Evolutionary conservation across 345 rosid genomes (phyloP).

Genomic region (Hibiscus syriacus): DNA sequence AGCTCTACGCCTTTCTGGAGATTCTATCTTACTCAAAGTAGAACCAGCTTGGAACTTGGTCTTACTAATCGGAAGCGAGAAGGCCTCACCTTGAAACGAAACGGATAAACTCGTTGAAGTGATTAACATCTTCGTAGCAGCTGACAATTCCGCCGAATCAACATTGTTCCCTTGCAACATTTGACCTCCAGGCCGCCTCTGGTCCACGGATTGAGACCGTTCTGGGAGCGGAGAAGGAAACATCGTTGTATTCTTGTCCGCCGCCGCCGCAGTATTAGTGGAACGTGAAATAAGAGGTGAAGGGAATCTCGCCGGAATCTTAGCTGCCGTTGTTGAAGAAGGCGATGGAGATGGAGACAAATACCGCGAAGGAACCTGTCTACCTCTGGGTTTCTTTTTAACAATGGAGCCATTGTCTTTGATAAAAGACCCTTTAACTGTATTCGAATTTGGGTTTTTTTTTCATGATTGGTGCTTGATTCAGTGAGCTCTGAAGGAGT

Average conservation of each 20-base stretch:
- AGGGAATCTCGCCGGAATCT: conserved; percentile 20
- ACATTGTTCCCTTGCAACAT: conserved; percentile 21
- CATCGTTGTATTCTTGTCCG: conserved; percentile 23
- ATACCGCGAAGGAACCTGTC: too few species aligned
- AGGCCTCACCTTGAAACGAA: conserved; percentile 85
- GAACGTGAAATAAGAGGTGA: conserved; percentile 27
- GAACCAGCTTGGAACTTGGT: conserved; percentile 45
- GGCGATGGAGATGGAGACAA: too few species aligned
- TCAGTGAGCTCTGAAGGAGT: conserved; percentile 29
- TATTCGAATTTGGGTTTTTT: conserved; percentile 6
- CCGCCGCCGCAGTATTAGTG: conserved; percentile 13
- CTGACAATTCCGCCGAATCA: conserved; percentile 39
- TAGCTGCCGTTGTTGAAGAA: conserved; percentile 25
- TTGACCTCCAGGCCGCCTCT: too few species aligned
- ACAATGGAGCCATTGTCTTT: too few species aligned
- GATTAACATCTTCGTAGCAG: conserved; percentile 62
- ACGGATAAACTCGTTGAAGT: conserved; percentile 84
- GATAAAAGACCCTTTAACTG: conserved; percentile 17
- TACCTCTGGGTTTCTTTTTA: too few species aligned
- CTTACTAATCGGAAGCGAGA: conserved; percentile 81
- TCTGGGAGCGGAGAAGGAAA: conserved; percentile 59
- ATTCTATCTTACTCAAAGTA: conserved; percentile 37
- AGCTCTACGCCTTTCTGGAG: conserved; percentile 52
- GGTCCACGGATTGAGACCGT: too few species aligned
- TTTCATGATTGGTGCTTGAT: not conserved